Base-by-base conservation (phyloP, 2,329 filamentous ascomycete genomes). In the Periconia sp. region DNA sequence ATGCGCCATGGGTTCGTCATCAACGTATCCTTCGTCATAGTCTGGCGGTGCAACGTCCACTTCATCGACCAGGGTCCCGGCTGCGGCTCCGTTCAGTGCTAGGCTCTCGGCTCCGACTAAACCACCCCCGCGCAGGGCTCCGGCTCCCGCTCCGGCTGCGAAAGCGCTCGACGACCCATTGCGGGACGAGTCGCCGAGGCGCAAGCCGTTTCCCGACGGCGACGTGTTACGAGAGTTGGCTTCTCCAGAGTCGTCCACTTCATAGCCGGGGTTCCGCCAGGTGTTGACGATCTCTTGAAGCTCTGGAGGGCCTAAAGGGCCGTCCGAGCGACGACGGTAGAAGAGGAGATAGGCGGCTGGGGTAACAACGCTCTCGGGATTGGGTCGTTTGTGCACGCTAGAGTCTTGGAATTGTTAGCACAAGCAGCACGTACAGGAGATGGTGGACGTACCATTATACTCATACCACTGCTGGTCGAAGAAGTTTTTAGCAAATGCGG, bases 401-500 rank as follows among this genome's bases (percentile, higher is more conserved):
- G 89, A 88, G 71, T 96, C 92, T 95, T 59, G 12, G 12, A 25
- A 13, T 15, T 11, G 56, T 85, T 67, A 85, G 76, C 18, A 28
- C 4, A 21, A 3, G 7, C 3, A 10, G 12, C n/a, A 25, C 12
- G 5, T 18, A 29, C 23, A 18, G 31, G 17, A 19, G 19, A 16
- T 5, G 21, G 18, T 21, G 23, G 11, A 40, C 51, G 42, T 78
- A 94, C 92, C 92, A 69, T 99, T 97, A 70, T 95, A 97, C 57
- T 95, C 89, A 69, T 96, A 96, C 94, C 94, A 99, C 68, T 88
- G 79, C 43, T 82, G 82, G 61, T 95, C 90, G 48, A 88, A 78
- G 70, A 96, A 96, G 68, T 96, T 97, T 75, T 90, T 92, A 26
- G 91, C 92, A 69, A 86, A 92, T 19, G 94, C 94, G 15, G 92